These are phyloP conservation scores for Coemansia reversa DNA, from an alignment of 192 early-diverging fungal species.

Conservation along the genomic window DNA sequence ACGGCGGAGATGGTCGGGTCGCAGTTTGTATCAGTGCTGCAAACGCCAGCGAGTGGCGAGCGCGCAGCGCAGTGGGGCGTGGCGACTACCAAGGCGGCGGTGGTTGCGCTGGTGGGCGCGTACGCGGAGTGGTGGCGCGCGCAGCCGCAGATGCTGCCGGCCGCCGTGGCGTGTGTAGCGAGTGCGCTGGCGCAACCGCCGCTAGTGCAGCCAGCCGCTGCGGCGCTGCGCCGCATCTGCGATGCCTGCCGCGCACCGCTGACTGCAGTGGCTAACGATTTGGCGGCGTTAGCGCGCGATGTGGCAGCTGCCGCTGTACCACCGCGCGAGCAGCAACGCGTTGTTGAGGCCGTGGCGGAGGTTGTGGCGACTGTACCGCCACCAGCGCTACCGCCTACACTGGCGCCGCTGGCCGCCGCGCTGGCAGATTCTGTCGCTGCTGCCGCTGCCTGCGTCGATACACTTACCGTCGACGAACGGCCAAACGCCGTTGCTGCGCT, in stretches of 20 bases:
- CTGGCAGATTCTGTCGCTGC: conserved; percentile 14
- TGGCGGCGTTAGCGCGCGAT: conserved; percentile 62
- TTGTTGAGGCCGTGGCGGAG: conserved; percentile 49
- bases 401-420: conserved; percentile 23
- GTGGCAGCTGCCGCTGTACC: conserved; percentile 44
- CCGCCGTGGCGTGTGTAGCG: conserved; percentile 64
- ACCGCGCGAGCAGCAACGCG: conserved; percentile 50
- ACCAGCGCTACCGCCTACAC: conserved; percentile 13
- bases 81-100: conserved; percentile 15
- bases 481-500: conserved; percentile 16
- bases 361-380: conserved; percentile 33
- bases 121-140: conserved; percentile 68
- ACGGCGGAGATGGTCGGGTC: conserved; percentile 45
- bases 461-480: neutral
- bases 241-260: conserved; percentile 69
- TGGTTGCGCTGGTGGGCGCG: conserved; percentile 55
- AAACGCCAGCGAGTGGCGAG: conserved; percentile 27
- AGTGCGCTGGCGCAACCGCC: conserved; percentile 58
- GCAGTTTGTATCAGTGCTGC: conserved; percentile 46
- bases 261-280: conserved; percentile 56
- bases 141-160: conserved; percentile 60
- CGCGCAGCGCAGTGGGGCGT: conserved; percentile 31
- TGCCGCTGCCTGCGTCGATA: conserved; percentile 15
- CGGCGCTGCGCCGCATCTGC: conserved; percentile 66
- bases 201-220: conserved; percentile 62